Percentiles rank a stretch among this genome's conserved stretches.
phyloP scores from a whole-genome alignment of 306 rosid genomes.

The Abrus precatorius region DNA sequence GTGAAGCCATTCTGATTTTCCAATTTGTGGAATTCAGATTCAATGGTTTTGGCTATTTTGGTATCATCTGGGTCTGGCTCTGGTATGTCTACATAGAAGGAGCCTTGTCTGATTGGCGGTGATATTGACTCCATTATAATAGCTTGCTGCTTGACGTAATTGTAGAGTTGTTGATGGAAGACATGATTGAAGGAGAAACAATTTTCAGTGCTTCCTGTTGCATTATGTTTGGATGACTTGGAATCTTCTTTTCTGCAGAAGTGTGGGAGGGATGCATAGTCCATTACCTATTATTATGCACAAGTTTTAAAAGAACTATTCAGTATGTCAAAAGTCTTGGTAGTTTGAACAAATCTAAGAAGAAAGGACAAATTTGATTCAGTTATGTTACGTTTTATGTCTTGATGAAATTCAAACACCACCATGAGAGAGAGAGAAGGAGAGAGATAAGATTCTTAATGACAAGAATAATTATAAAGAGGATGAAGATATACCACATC shows the following conservation, averaged over 20 bases:
- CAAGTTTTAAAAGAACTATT: conserved; percentile 40
- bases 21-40: conserved; percentile 73
- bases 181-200: conserved; percentile 79
- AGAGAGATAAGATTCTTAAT: not conserved
- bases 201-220: conserved; percentile 53
- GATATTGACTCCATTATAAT: conserved; percentile 51
- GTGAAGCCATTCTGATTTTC: conserved; percentile 66
- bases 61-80: conserved; percentile 78
- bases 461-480: not conserved
- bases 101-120: conserved; percentile 73
- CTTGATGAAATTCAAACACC: conserved; percentile 14
- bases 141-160: conserved; percentile 67
- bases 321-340: conserved; percentile 3
- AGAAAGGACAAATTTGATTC: not conserved
- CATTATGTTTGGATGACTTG: conserved; percentile 66
- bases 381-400: not conserved
- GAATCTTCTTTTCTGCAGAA: conserved; percentile 83
- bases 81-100: conserved; percentile 82
- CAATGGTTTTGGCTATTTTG: conserved; percentile 70
- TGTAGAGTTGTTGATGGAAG: conserved; percentile 87
- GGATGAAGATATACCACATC: not conserved
- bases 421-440: not conserved
- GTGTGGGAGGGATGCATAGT: conserved; percentile 86
- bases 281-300: conserved; percentile 72
- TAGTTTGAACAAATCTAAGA: conserved; percentile 8